Evolutionary conservation across 176 grass and related monocot species (phyloP).

Genomic region (Hsuehochloa calcarea): DNA sequence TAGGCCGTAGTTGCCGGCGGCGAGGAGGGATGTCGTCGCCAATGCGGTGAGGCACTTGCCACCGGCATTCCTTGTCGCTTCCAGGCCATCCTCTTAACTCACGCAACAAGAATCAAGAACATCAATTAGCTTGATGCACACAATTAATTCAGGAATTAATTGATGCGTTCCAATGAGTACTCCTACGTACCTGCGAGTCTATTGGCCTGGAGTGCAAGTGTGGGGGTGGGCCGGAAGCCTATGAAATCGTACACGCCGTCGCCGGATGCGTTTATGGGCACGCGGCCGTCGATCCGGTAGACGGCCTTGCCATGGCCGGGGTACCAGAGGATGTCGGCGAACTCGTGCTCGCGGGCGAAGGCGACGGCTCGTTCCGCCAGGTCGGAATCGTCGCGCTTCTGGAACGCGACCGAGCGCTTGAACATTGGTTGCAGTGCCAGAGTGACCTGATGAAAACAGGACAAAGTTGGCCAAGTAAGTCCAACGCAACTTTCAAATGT

Average conservation of each 20-base stretch:
- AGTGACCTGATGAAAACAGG: conserved; percentile 30
- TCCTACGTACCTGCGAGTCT: conserved; percentile 1
- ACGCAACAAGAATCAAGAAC: background rate
- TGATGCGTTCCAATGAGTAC: background rate
- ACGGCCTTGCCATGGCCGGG: conserved; percentile 42
- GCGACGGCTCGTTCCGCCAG: conserved; percentile 32
- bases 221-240: conserved; percentile 42
- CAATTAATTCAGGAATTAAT: background rate
- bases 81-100: conserved; percentile 23
- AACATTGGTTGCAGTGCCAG: conserved; percentile 50
- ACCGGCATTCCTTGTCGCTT: background rate
- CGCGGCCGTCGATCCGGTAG: conserved; percentile 50
- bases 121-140: background rate
- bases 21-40: background rate
- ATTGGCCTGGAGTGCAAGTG: background rate
- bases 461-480: too few relatives aligned
- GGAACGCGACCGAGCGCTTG: conserved; percentile 42
- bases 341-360: conserved; percentile 47
- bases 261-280: conserved; percentile 41
- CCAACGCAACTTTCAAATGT: too few relatives aligned
- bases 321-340: conserved; percentile 56
- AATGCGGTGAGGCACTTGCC: conserved; percentile 31
- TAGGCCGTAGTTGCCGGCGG: conserved; percentile 32
- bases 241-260: conserved; percentile 44
- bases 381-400: conserved; percentile 14